A percentile compares a stretch with the other conserved stretches of the same genome.
phyloP scores from a whole-genome alignment of 495 filamentous ascomycete genomes.

The Alectoria sarmentosa region DNA sequence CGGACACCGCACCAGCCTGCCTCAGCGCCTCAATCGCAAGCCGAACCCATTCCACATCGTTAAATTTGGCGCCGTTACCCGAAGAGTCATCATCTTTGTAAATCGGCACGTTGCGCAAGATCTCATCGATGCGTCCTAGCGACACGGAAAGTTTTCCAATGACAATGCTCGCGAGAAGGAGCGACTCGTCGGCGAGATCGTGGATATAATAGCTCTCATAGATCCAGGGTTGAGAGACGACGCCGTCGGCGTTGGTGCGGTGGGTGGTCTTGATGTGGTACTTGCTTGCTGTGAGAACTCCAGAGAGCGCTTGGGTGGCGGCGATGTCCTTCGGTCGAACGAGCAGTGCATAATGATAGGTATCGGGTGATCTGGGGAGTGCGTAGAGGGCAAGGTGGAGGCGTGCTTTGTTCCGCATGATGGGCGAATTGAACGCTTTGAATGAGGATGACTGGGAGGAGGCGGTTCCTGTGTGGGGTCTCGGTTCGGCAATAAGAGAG shows the following conservation, averaged over 20 bases:
- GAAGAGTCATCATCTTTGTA: background rate
- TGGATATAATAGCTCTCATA: background rate
- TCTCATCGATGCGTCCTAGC: background rate
- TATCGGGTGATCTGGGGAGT: background rate
- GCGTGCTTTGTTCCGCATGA: slow-evolving; percentile 3
- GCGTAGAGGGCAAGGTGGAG: slow-evolving; percentile 5
- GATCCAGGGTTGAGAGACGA: background rate
- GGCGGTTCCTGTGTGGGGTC: background rate
- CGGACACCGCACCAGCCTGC: background rate
- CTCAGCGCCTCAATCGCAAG: background rate
- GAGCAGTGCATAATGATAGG: background rate
- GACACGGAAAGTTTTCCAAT: background rate
- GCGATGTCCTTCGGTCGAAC: background rate
- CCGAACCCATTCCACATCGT: background rate
- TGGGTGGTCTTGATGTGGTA: slow-evolving; percentile 3
- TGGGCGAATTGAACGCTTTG: background rate
- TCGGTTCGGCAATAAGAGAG: background rate
- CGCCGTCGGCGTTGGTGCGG: slow-evolving; percentile 1
- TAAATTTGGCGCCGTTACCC: background rate
- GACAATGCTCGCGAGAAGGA: background rate
- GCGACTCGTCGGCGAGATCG: background rate
- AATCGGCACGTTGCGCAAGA: background rate
- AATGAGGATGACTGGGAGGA: background rate
- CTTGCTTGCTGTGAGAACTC: background rate
- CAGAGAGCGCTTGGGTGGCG: background rate